Conservation (phyloP, 495 filamentous ascomycete species). For the Trichoderma gamsii region DNA sequence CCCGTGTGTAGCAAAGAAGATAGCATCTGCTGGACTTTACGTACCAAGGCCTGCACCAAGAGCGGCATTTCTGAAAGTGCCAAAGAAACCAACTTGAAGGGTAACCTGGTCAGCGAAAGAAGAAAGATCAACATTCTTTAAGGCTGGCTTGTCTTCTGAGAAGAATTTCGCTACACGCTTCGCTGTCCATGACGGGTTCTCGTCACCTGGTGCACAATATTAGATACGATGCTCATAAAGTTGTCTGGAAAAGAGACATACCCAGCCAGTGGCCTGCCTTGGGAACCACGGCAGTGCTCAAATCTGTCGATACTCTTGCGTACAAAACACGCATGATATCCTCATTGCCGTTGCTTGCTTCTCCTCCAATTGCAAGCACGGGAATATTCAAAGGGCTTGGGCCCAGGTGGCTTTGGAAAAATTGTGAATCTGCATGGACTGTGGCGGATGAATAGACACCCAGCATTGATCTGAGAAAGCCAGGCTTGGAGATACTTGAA, state of each 20-base stretch:
- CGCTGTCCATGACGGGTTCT: conserved; percentile 34
- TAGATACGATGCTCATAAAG: neutral
- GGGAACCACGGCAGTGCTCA: conserved; percentile 21
- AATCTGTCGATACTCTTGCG: conserved; percentile 10
- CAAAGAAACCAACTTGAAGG: neutral
- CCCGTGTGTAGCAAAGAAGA: too few species aligned
- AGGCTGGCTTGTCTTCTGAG: neutral
- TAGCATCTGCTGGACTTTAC: too few species aligned
- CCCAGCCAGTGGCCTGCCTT: conserved; percentile 24
- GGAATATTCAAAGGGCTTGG: conserved; percentile 11
- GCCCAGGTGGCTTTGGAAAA: conserved; percentile 19
- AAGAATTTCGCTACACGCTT: neutral
- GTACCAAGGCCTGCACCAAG: neutral
- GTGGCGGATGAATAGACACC: conserved; percentile 18
- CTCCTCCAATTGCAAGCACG: conserved; percentile 19
- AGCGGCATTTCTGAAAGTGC: neutral
- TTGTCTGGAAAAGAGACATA: neutral
- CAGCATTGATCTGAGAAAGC: conserved; percentile 22
- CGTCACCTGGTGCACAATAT: conserved; percentile 24
- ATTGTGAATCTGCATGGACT: conserved; percentile 17
- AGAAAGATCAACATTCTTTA: neutral
- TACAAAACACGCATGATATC: conserved; percentile 1
- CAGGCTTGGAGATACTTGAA: conserved; percentile 21
- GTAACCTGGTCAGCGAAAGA: neutral
- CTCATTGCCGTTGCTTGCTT: conserved; percentile 15